Conservation (phyloP, 495 filamentous ascomycete species). For the Aspergillus haitiensis region DNA sequence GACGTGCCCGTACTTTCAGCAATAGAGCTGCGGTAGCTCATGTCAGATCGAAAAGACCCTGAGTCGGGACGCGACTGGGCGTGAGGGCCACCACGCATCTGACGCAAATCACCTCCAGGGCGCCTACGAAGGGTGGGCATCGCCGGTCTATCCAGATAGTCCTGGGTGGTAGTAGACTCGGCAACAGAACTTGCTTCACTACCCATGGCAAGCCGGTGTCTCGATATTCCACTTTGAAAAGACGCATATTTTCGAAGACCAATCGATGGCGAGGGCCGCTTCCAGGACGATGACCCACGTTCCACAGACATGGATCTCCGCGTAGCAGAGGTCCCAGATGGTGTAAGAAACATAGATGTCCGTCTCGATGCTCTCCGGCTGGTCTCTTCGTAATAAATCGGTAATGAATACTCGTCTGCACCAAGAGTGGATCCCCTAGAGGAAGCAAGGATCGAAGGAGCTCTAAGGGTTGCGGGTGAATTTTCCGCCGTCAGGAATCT, state of each 20-base stretch:
- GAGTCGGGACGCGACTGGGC: conserved; percentile 61
- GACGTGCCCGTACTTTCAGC: conserved; percentile 33
- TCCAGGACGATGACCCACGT: conserved; percentile 28
- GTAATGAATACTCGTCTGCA: conserved; percentile 35
- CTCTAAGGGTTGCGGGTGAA: conserved; percentile 19
- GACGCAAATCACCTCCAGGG: conserved; percentile 86
- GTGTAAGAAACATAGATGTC: conserved; percentile 21
- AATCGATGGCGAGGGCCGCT: conserved; percentile 36
- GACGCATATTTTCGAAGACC: conserved; percentile 66
- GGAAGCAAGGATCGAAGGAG: conserved; percentile 22
- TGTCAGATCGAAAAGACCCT: conserved; percentile 69
- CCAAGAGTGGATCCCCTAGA: conserved; percentile 30
- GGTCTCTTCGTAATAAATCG: conserved; percentile 36
- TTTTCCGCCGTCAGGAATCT: conserved; percentile 18
- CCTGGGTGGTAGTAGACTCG: conserved; percentile 36
- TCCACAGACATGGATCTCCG: conserved; percentile 39
- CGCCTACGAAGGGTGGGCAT: conserved; percentile 71
- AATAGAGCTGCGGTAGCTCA: conserved; percentile 67
- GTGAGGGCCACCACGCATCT: conserved; percentile 71
- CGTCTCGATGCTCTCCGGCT: conserved; percentile 18
- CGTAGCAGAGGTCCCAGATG: conserved; percentile 23
- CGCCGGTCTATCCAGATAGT: conserved; percentile 37
- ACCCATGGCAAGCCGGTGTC: conserved; percentile 56
- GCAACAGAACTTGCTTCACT: conserved; percentile 60
- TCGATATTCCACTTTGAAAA: conserved; percentile 69